Evolutionary conservation across 257 asterid species (phyloP), one percentile per base, ranked within the genome.

Genomic region (Marsdenia floribunda): DNA sequence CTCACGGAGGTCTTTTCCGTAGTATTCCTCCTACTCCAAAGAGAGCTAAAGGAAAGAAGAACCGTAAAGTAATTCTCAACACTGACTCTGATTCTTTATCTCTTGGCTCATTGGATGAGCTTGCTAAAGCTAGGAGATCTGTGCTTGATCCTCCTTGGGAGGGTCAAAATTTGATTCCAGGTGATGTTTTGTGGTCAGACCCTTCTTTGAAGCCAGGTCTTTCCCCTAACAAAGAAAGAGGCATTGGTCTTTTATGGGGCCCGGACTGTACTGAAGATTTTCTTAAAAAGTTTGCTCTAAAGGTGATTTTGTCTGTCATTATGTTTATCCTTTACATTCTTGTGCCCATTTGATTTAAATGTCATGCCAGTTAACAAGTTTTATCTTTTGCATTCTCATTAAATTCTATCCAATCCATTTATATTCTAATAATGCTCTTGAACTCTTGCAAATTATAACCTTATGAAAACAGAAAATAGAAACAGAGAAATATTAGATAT

Each of bases 101-200:
- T 59, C 96, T 95, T 65, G 99, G 99, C 82, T 86, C 97, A 47
- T 85, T 95, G 80, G 98, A 92, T 75, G 97, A 95, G 86, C 86
- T 95, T 63, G 87, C 87, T 64, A 95, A 84, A 85, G 97, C 98
- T 76, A 87, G 98, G 84, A 89, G 98, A 80, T 87, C 98, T 71
- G 97, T 95, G 73, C 98, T 95, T 78, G 99, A 95, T 85, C 98
- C 99, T 82, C 98, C 98, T 2, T 92, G 99, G 99, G 90, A 95
- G 86, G 98, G 99, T 76, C 80, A 80, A 35, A 95, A 95, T 81
- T 77, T 95, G 91, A 95, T 95, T 72, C 99, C 99, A 16, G 99
- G 99, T 74, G 99, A 95, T 74, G 91, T 95, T 64, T 84, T 95
- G 50, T 95, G 99, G 99, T 95, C 99, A 35, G 98, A 95, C 82